Evolutionary conservation across 306 rosid species (phyloP).

Genomic region (Cicer cuneatum): DNA sequence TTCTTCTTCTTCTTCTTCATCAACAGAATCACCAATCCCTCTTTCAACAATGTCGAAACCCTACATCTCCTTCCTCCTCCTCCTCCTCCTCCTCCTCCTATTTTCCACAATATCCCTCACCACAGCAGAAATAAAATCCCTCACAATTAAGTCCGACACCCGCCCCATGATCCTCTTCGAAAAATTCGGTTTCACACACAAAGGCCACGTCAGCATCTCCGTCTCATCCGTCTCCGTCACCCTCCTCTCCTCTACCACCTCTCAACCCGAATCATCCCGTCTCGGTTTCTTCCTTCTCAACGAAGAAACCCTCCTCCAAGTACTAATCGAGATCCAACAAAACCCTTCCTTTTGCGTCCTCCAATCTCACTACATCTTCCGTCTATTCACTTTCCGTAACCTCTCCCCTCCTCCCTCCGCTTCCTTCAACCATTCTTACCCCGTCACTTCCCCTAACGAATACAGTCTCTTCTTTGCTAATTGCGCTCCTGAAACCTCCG

Average conservation of each 20-base stretch:
- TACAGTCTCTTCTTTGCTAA: conserved; percentile 91
- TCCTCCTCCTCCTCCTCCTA: conserved; percentile 45
- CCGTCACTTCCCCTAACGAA: conserved; percentile 72
- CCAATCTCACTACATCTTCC: conserved; percentile 61
- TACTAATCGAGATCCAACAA: conserved; percentile 86
- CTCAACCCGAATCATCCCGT: conserved; percentile 51
- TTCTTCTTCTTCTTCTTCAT: not conserved
- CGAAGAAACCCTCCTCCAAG: conserved; percentile 84
- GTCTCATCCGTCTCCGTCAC: conserved; percentile 65
- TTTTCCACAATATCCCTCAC: conserved; percentile 43
- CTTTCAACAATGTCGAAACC: conserved; percentile 51
- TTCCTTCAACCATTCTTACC: conserved; percentile 62
- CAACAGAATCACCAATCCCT: not conserved
- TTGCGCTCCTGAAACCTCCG: conserved; percentile 74
- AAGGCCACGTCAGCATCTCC: conserved; percentile 65
- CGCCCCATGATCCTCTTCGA: conserved; percentile 89
- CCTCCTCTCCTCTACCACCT: conserved; percentile 33
- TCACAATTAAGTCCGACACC: conserved; percentile 66
- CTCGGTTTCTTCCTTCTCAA: conserved; percentile 87
- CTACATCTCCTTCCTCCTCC: conserved; percentile 22
- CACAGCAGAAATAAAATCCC: conserved; percentile 84
- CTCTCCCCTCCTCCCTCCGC: conserved; percentile 74
- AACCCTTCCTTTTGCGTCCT: conserved; percentile 81
- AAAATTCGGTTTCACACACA: conserved; percentile 91
- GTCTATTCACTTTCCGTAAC: conserved; percentile 68